Evolutionary conservation across 2,329 filamentous ascomycete species (phyloP), one percentile per base, ranked within the genome.

Genomic region (Trichoderma endophyticum): DNA sequence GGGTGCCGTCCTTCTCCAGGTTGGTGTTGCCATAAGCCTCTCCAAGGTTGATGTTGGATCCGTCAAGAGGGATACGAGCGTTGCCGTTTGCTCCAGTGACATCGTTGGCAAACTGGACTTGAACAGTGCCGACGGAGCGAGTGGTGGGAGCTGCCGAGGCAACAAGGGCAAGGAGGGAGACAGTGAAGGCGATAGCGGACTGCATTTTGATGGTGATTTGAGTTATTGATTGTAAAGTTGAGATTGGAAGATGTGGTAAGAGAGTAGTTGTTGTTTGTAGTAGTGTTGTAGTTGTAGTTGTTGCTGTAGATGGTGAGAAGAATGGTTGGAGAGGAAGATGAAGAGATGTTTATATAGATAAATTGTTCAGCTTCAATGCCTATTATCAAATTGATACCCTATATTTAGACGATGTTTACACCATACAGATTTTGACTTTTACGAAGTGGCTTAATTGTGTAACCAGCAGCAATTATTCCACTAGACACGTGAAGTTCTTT

Each of bases 341-440:
- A 51, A 62, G 57, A 62, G 67, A 43, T 54, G 57, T 62, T 70
- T 70, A 70, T 70, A 70, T 70, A 70, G 67, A 70, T 62, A 15
- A 51, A 3, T 36, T 62, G 7, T 34, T 70, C 21, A 26, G 15
- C 60, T 24, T 43, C n/a, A 26, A n/a, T 39, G 24, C 39, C 39
- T 43, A 43, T 43, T 43, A 43, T 43, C 39, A 43, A 43, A 43
- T 43, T 18, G 3, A n/a, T 43, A 43, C 56, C 56, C 18, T 18
- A 30, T 30, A 21, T 6, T 26, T 39, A 43, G 15, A 15, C 5
- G 24, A 26, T 9, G 18, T 28, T 43, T 39, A 43, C 14, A 61
- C 65, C 59, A 60, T 60, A 60, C 21, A 32, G 43, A 60, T 26
- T 57, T 57, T 67, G 51, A 57, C 51, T 67, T 57, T 39, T 67